phyloP scores from a whole-genome alignment of 257 asterid genomes.

The Capsicum chinense region DNA sequence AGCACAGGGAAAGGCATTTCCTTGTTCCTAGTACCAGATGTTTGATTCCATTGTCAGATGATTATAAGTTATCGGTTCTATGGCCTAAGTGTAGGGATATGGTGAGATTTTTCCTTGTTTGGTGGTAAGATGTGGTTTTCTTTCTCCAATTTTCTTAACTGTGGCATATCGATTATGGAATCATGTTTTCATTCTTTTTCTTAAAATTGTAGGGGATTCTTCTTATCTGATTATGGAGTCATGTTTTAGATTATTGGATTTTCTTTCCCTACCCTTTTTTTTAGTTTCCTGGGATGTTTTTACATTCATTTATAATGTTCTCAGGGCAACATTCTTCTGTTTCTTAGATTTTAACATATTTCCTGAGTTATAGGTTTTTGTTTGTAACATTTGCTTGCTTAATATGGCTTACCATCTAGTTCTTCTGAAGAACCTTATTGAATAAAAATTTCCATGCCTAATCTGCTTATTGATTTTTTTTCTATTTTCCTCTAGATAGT shows the following conservation, averaged over 20 bases:
- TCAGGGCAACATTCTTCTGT: too few relatives aligned
- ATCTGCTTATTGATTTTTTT: neutral
- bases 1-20: constrained; percentile 97
- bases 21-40: constrained; percentile 70
- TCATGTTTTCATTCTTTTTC: neutral
- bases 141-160: constrained; percentile 16
- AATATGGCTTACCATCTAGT: too few relatives aligned
- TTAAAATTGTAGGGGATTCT: neutral
- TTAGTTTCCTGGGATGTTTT: too few relatives aligned
- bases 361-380: too few relatives aligned
- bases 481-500: constrained; percentile 47
- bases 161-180: neutral
- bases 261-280: too few relatives aligned
- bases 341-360: too few relatives aligned
- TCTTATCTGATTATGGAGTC: too few relatives aligned
- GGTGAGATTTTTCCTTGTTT: constrained; percentile 81
- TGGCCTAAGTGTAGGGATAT: constrained; percentile 99
- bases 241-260: too few relatives aligned
- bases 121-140: constrained; percentile 56
- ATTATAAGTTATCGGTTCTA: constrained; percentile 74
- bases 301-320: too few relatives aligned
- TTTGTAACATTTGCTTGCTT: too few relatives aligned
- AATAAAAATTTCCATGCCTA: neutral
- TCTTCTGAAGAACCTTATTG: too few relatives aligned
- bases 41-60: constrained; percentile 76